phyloP scores from a whole-genome alignment of 257 asterid genomes.

The Fraxinus quadrangulata region DNA sequence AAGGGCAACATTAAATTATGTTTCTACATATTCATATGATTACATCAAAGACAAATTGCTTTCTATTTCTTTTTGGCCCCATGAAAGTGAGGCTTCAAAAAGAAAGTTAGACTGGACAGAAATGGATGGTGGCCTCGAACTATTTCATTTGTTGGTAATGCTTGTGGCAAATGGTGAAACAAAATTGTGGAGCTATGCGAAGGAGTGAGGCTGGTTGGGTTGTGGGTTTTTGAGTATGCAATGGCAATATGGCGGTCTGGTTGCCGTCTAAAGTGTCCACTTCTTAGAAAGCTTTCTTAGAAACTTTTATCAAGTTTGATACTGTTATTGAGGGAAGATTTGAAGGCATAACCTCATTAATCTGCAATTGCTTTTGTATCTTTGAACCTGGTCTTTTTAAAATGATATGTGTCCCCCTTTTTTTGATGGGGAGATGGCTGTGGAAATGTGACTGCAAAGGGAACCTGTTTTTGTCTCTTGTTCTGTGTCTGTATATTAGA shows the following conservation, averaged over 20 bases:
- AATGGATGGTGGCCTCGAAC: not conserved
- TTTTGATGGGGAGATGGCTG: not conserved
- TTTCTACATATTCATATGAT: not conserved
- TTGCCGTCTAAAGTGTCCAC: not conserved
- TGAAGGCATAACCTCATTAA: not conserved
- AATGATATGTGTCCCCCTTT: not conserved
- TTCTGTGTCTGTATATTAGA: not conserved
- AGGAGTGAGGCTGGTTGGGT: not conserved
- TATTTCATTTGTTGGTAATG: not conserved
- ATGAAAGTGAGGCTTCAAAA: not conserved
- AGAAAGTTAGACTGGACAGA: not conserved
- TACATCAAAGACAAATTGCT: not conserved
- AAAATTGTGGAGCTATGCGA: not conserved
- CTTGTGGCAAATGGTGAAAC: not conserved
- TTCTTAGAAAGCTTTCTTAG: conserved; percentile 3
- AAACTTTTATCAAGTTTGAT: not conserved
- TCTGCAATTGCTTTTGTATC: not conserved
- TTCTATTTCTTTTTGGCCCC: not conserved
- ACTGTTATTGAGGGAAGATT: not conserved
- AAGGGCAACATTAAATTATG: not conserved
- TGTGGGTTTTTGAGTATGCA: conserved; percentile 5
- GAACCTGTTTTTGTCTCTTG: not conserved
- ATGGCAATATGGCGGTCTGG: not conserved
- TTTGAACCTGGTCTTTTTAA: not conserved
- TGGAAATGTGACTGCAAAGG: not conserved